A percentile compares a stretch with the other conserved stretches of the same genome.
phyloP scores from a whole-genome alignment of 2,329 filamentous ascomycete species.

The Fonsecaea erecta region DNA sequence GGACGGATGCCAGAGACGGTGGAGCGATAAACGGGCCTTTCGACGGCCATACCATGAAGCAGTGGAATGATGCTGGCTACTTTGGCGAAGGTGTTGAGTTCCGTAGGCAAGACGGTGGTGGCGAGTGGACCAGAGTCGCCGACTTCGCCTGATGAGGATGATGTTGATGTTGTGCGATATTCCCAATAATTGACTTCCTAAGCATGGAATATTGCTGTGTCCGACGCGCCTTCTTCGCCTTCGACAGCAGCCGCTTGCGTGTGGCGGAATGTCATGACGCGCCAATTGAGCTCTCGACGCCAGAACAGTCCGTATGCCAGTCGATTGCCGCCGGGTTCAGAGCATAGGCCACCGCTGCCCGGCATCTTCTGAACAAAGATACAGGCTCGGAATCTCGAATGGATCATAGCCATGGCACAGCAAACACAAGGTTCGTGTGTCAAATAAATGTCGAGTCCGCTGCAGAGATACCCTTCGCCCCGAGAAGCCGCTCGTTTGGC shows the following conservation, averaged over 20 bases:
- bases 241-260: constrained; percentile 37
- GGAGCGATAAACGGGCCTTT: constrained; percentile 83
- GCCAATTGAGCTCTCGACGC: constrained; percentile 62
- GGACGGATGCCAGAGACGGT: constrained; percentile 84
- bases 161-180: constrained; percentile 44
- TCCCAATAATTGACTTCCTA: constrained; percentile 38
- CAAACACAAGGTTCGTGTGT: constrained; percentile 96
- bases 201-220: constrained; percentile 37
- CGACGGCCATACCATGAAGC: constrained; percentile 81
- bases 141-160: constrained; percentile 55
- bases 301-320: constrained; percentile 67
- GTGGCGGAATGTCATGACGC: constrained; percentile 55
- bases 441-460: constrained; percentile 88
- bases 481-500: constrained; percentile 55
- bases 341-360: constrained; percentile 78
- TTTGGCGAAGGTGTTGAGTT: constrained; percentile 91
- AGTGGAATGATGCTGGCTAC: constrained; percentile 90
- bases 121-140: constrained; percentile 58
- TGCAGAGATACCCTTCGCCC: constrained; percentile 85
- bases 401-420: constrained; percentile 94
- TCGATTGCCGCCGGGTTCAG: constrained; percentile 45
- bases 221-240: constrained; percentile 25
- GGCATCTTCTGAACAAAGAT: constrained; percentile 81
- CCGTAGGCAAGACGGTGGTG: constrained; percentile 60
- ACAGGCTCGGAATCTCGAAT: constrained; percentile 87